These are phyloP conservation scores for Clausena lansium DNA, from an alignment of 345 rosid genomes.

Conservation along the genomic window DNA sequence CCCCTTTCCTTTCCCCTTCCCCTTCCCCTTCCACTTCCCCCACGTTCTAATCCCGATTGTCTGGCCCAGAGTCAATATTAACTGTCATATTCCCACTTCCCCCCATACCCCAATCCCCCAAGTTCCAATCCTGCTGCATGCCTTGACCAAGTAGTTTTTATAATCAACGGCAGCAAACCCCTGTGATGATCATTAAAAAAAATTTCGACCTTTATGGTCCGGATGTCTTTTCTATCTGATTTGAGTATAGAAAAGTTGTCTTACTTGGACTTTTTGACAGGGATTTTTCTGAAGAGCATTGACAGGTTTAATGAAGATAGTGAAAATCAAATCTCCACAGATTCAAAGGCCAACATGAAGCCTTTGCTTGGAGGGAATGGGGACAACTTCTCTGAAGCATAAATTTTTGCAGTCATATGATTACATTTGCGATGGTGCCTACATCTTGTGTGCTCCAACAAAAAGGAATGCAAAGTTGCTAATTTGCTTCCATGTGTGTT, in stretches of 20 bases:
- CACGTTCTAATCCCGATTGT: background rate
- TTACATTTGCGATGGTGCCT: background rate
- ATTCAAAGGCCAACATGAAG: slow-evolving; percentile 28
- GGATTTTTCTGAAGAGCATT: slow-evolving; percentile 68
- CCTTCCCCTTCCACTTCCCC: too few species aligned
- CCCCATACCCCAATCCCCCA: background rate
- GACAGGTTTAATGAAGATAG: slow-evolving; percentile 60
- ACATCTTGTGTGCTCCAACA: background rate
- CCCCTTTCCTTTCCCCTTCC: too few species aligned
- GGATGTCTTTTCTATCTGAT: background rate
- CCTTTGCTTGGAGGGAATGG: slow-evolving; percentile 42
- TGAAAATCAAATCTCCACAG: slow-evolving; percentile 27
- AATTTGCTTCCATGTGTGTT: background rate
- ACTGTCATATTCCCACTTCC: background rate
- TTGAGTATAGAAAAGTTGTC: background rate
- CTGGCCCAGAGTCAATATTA: background rate
- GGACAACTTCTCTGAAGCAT: slow-evolving; percentile 7
- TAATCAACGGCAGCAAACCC: background rate
- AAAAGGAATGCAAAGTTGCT: background rate
- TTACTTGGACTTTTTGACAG: slow-evolving; percentile 35
- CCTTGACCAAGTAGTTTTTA: slow-evolving; percentile 1
- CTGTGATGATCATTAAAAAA: background rate
- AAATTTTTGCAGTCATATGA: background rate
- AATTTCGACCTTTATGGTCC: background rate
- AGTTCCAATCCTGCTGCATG: background rate